phyloP scores from a whole-genome alignment of 2,329 filamentous ascomycete genomes.

The Alternaria ventricosa region DNA sequence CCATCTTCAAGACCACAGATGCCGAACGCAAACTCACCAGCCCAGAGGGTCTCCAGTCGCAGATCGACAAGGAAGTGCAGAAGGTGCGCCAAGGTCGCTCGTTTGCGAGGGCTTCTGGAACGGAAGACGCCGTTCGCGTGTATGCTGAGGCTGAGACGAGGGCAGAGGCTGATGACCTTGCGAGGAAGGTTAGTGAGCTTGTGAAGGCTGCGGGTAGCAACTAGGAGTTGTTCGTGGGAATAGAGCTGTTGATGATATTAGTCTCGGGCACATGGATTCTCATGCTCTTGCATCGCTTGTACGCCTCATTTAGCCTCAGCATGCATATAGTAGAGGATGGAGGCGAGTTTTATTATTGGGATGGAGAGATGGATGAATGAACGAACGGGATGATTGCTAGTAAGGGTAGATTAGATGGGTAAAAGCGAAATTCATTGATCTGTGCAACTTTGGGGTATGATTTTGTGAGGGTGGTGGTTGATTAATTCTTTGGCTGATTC shows the following conservation, averaged over 20 bases:
- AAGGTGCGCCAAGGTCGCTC: conserved; percentile 90
- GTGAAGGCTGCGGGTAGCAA: conserved; percentile 59
- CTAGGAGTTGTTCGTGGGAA: background rate
- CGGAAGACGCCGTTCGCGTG: conserved; percentile 93
- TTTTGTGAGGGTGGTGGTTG: background rate
- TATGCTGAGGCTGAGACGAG: conserved; percentile 93
- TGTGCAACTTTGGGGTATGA: background rate
- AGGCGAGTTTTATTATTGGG: too few relatives aligned
- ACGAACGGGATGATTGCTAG: background rate
- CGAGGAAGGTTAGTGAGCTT: conserved; percentile 78
- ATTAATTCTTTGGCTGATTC: background rate
- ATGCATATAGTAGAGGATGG: too few relatives aligned
- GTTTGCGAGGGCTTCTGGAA: conserved; percentile 92
- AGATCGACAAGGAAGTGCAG: conserved; percentile 85
- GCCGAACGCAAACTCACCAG: conserved; percentile 87
- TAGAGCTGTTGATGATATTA: background rate
- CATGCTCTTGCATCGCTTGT: background rate
- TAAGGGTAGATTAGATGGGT: background rate
- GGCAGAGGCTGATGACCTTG: conserved; percentile 88
- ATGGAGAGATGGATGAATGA: background rate
- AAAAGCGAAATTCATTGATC: background rate
- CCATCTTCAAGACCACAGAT: conserved; percentile 88
- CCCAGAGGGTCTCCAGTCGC: conserved; percentile 78
- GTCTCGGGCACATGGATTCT: background rate
- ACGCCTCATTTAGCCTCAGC: too few relatives aligned